A percentile compares a stretch with the other conserved stretches of the same genome.
Evolutionary conservation across 441 rosid species (phyloP).

Genomic region (Euphorbia schlechtendalii): DNA sequence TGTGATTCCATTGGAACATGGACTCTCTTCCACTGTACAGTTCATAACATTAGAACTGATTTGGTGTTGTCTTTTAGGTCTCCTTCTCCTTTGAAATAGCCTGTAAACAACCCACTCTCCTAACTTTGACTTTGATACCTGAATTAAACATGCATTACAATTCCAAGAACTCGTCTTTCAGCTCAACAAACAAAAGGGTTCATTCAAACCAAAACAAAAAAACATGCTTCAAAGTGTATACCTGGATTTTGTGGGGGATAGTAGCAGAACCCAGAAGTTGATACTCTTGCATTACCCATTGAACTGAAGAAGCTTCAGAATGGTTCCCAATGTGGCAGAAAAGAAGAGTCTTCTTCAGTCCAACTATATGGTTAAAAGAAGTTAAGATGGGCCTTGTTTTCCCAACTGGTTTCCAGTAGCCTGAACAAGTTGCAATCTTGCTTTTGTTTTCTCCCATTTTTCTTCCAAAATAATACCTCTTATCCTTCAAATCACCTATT

Average conservation of each 20-base stretch:
- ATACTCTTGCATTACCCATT: conserved; percentile 93
- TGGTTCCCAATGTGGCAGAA: conserved; percentile 56
- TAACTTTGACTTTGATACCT: conserved; percentile 18
- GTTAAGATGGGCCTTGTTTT: conserved; percentile 54
- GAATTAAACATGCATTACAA: conserved; percentile 1
- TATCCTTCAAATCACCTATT: conserved; percentile 59
- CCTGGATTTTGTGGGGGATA: conserved; percentile 33
- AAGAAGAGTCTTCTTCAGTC: conserved; percentile 73
- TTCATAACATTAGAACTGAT: conserved; percentile 8
- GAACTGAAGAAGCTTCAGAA: conserved; percentile 56
- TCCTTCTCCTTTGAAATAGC: conserved; percentile 67
- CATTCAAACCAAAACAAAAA: too few species aligned
- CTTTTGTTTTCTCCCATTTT: conserved; percentile 56
- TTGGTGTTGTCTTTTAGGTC: conserved; percentile 21
- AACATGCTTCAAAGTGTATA: too few species aligned
- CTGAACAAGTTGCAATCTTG: conserved; percentile 61
- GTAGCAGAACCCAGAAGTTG: conserved; percentile 39
- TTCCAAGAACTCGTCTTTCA: conserved; percentile 3
- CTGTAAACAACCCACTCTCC: conserved; percentile 70
- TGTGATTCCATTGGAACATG: conserved; percentile 70
- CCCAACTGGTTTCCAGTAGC: conserved; percentile 85
- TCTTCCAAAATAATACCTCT: conserved; percentile 81
- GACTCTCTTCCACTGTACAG: conserved; percentile 35
- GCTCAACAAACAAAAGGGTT: too few species aligned
- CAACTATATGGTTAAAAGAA: conserved; percentile 49